Evolutionary conservation across 371 early-diverging fungal species (phyloP).

Genomic region (Rhizopus microsporus): DNA sequence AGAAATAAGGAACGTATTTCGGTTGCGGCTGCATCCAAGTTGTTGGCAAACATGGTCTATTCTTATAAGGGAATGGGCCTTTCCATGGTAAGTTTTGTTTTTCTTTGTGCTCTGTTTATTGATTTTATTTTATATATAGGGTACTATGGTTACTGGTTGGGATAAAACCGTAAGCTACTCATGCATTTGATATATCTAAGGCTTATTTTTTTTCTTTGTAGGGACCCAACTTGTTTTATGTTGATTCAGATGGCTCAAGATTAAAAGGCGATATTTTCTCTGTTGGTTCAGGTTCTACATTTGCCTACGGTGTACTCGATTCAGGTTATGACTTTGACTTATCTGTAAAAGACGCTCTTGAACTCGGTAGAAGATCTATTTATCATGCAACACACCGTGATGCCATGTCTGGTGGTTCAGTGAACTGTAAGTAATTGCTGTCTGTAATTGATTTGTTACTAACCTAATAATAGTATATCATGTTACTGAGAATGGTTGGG

Average conservation of each 20-base stretch:
- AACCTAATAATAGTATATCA: conserved; percentile 77
- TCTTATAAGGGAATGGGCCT: conserved; percentile 99
- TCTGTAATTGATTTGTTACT: not conserved
- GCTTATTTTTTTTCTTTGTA: conserved; percentile 19
- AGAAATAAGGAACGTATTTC: conserved; percentile 98
- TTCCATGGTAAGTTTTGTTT: conserved; percentile 74
- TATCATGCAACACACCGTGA: conserved; percentile 99
- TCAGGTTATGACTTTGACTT: conserved; percentile 91
- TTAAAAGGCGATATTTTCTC: conserved; percentile 94
- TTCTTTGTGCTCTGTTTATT: not conserved
- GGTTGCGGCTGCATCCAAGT: conserved; percentile 98
- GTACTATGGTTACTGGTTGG: conserved; percentile 99
- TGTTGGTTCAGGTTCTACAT: conserved; percentile 98
- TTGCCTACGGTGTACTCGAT: conserved; percentile 98
- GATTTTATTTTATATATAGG: conserved; percentile 46
- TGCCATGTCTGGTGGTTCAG: conserved; percentile 97
- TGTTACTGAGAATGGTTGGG: conserved; percentile 93
- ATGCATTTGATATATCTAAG: not conserved
- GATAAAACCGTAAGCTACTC: conserved; percentile 77
- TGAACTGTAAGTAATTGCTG: conserved; percentile 68
- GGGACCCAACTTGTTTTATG: conserved; percentile 98
- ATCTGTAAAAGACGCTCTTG: conserved; percentile 91
- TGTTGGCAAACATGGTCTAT: conserved; percentile 96
- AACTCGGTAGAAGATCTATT: conserved; percentile 95
- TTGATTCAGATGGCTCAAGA: conserved; percentile 97